These are phyloP conservation scores for Amphirosellinia nigrospora DNA, from an alignment of 495 filamentous ascomycete genomes.

Conservation along the genomic window DNA sequence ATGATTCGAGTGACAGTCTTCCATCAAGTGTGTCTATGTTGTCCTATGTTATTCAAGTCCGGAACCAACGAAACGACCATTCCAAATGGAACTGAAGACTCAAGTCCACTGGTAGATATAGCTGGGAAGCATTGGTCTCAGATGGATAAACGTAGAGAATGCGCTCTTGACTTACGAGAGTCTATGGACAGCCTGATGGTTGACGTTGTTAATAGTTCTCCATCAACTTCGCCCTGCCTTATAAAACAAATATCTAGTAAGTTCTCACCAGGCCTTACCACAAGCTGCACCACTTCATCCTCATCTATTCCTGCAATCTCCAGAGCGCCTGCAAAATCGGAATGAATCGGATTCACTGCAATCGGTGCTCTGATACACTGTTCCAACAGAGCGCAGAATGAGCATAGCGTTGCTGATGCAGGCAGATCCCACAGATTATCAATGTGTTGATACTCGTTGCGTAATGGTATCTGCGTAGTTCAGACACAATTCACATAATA, in stretches of 20 bases:
- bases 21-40: conserved; percentile 7
- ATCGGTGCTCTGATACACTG: conserved; percentile 14
- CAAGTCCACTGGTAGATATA: too few relatives aligned
- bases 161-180: not conserved
- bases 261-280: conserved; percentile 3
- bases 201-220: conserved; percentile 10
- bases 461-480: not conserved
- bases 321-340: not conserved
- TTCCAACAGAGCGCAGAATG: conserved; percentile 7
- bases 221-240: conserved; percentile 1
- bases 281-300: not conserved
- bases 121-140: not conserved
- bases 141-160: not conserved
- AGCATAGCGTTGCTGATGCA: not conserved
- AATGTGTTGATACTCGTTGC: not conserved
- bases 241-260: not conserved
- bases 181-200: conserved; percentile 12
- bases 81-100: not conserved
- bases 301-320: conserved; percentile 6
- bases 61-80: not conserved
- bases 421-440: conserved; percentile 4
- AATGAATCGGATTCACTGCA: not conserved
- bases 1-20: conserved; percentile 11
- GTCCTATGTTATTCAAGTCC: not conserved
- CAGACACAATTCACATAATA: not conserved